Conservation (phyloP, 2,329 filamentous ascomycete species). For the Trichoderma sp. region DNA sequence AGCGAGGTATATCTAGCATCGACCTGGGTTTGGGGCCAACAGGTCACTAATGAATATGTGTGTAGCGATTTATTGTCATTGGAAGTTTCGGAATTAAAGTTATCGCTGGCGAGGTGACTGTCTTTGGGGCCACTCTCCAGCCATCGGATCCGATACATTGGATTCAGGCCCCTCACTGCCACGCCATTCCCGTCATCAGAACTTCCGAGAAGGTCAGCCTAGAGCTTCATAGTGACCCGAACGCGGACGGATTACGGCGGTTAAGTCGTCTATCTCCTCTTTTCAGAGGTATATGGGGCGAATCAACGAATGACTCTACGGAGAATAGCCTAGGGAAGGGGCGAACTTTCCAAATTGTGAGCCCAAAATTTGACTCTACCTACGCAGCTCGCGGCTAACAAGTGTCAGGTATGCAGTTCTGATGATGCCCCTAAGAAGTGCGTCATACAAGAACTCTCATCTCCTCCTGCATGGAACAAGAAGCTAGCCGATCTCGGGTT, state of each 20-base stretch:
- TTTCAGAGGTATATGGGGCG: constrained; percentile 65
- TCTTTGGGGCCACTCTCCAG: constrained; percentile 62
- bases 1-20: constrained; percentile 43
- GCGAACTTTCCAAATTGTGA: constrained; percentile 50
- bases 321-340: constrained; percentile 16
- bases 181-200: constrained; percentile 65
- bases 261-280: constrained; percentile 62
- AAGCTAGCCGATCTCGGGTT: constrained; percentile 47
- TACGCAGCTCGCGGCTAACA: constrained; percentile 25
- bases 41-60: neutral
- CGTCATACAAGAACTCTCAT: constrained; percentile 52
- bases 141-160: constrained; percentile 47
- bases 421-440: constrained; percentile 49
- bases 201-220: constrained; percentile 49
- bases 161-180: constrained; percentile 65
- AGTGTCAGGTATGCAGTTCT: constrained; percentile 49
- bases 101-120: constrained; percentile 56
- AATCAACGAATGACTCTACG: constrained; percentile 28
- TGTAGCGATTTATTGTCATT: constrained; percentile 57
- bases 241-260: constrained; percentile 45
- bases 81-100: constrained; percentile 68
- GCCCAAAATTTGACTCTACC: constrained; percentile 19
- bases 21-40: neutral
- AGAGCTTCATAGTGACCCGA: constrained; percentile 55
- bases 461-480: constrained; percentile 60